A percentile compares a stretch with the other conserved stretches of the same genome.
Evolutionary conservation across 2,329 filamentous ascomycete species (phyloP).

Genomic region (Calonectria multiphialidica): DNA sequence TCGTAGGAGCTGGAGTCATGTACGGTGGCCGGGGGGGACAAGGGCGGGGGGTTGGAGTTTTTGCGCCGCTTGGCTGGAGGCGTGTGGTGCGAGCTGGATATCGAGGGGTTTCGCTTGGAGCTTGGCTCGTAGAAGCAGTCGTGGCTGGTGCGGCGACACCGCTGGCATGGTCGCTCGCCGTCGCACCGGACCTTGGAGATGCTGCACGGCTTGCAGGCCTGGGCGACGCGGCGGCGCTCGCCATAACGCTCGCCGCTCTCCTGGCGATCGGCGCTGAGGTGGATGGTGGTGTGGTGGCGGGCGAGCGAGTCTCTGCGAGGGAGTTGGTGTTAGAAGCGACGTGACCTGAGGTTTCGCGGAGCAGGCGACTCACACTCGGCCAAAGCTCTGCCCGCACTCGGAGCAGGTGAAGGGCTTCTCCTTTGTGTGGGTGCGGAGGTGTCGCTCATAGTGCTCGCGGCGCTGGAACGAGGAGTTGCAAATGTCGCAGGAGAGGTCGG

Average conservation of each 20-base stretch:
- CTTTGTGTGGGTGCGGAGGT: slow-evolving; percentile 7
- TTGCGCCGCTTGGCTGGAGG: neutral
- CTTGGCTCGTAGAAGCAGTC: slow-evolving; percentile 2
- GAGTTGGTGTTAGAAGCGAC: neutral
- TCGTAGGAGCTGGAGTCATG: neutral
- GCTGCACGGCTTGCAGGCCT: slow-evolving; percentile 8
- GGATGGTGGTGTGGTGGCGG: slow-evolving; percentile 2
- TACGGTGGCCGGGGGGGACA: neutral
- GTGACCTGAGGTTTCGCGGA: neutral
- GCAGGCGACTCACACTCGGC: neutral
- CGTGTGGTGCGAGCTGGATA: neutral
- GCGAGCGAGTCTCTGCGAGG: neutral
- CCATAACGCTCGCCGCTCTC: neutral
- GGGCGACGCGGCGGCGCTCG: slow-evolving; percentile 1
- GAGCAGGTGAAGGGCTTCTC: slow-evolving; percentile 5
- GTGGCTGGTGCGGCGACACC: neutral
- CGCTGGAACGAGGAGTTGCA: slow-evolving; percentile 4
- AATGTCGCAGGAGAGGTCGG: neutral
- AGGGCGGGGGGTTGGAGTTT: neutral
- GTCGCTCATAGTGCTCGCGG: slow-evolving; percentile 2
- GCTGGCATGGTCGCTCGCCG: slow-evolving; percentile 4
- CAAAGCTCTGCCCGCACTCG: slow-evolving; percentile 5
- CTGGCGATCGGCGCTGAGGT: neutral
- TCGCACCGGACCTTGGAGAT: slow-evolving; percentile 7
- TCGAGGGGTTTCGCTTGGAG: neutral